Base-by-base conservation (phyloP, 2,329 filamentous ascomycete genomes). In the Juglanconis oblonga region DNA sequence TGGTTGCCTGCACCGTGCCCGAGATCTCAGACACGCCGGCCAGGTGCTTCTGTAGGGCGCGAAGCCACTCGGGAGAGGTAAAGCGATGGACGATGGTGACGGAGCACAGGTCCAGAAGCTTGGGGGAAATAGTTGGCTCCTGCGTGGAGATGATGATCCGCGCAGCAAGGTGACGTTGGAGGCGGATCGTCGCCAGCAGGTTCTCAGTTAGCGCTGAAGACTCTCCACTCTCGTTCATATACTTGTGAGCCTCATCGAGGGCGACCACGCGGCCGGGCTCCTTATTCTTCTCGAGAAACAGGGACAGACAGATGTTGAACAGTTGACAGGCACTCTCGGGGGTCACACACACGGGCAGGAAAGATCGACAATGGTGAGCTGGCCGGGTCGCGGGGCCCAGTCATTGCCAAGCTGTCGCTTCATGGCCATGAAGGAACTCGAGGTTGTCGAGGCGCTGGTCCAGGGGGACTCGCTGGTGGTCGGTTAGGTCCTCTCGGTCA, bases 211-310 rank as follows among this genome's bases (percentile, higher is more conserved):
- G 78, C 0, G 74, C 75, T 3, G 74, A 70, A 0, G 83, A 82
- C 45, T 87, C 85, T 0, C 77, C 70, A 0, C 81, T 81, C 1
- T 77, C 75, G 10, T 79, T 82, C 81, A 91, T 85, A 69, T 87
- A 91, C 74, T 92, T 92, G 69, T 94, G 90, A 0, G 90, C 90
- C 69, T 94, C 89, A 63, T 94, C 90, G 0, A 93, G 75, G 0
- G 87, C 88, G 11, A 93, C 73, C 42, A 92, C 77, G 5, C 85
- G 80, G 1, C 87, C 84, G 0, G 79, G 67, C 0, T 71, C 71
- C 0, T 70, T 64, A 0, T 78, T 71, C 51, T 84, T 77, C 61
- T 88, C 82, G 1, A 91, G 71, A 66, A 91, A 91, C 0, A 90
- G 73, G 2, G 79, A 79, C 2, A 93, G 76, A 24, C 85, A 88